Conservation (phyloP, 495 filamentous ascomycete species). For the Podospora australis region DNA sequence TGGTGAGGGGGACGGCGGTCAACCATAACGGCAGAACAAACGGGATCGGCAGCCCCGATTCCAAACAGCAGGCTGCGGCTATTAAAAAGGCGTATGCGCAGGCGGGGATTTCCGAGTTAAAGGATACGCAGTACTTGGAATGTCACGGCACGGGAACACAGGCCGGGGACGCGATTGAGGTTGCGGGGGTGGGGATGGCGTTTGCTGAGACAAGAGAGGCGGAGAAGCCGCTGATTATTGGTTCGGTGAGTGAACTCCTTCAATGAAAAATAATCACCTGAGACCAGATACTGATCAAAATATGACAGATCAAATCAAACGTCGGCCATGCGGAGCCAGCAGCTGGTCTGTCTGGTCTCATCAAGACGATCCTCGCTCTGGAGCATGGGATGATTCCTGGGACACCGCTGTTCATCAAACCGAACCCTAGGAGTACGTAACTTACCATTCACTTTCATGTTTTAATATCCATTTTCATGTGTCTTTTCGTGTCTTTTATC, state of each 20-base stretch:
- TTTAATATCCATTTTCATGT: no score
- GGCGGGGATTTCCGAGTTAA: slow-evolving; percentile 37
- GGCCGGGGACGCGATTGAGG: slow-evolving; percentile 34
- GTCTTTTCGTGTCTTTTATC: no score
- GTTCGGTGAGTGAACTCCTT: no score
- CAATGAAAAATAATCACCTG: no score
- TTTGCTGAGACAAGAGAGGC: neutral
- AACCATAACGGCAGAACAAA: slow-evolving; percentile 49
- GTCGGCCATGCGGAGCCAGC: slow-evolving; percentile 37
- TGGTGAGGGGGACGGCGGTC: slow-evolving; percentile 48
- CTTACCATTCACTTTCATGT: no score
- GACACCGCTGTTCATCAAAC: slow-evolving; percentile 24
- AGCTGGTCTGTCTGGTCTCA: slow-evolving; percentile 30
- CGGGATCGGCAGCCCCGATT: slow-evolving; percentile 47
- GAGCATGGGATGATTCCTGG: slow-evolving; percentile 32
- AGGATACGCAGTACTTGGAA: slow-evolving; percentile 35
- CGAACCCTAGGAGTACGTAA: slow-evolving; percentile 43
- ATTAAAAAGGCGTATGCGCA: slow-evolving; percentile 42
- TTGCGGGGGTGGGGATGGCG: slow-evolving; percentile 19
- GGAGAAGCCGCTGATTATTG: slow-evolving; percentile 5
- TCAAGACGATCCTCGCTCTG: slow-evolving; percentile 32
- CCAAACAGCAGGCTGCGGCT: slow-evolving; percentile 41
- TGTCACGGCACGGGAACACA: slow-evolving; percentile 31
- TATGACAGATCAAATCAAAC: slow-evolving; percentile 41
- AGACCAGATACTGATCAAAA: no score